Base-by-base conservation (phyloP, 202 grass and related monocot genomes). In the Schoenoplectus triqueter region DNA sequence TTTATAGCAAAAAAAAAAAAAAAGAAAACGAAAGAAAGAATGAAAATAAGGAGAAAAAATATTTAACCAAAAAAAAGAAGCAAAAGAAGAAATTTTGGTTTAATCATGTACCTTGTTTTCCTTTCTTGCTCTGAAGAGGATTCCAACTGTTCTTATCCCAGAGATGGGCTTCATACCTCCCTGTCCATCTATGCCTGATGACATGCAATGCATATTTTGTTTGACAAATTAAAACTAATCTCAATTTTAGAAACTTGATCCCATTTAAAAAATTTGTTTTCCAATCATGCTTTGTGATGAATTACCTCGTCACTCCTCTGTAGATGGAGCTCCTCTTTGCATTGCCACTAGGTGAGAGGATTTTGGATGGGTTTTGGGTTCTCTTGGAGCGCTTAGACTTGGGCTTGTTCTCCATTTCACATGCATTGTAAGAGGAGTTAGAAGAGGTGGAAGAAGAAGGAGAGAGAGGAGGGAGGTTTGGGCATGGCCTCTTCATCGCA, bases 121-220 rank as follows among this genome's bases (percentile, higher is more conserved):
- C 96, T 90, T 92, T 99, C 90, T 99, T 99, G 87, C 89, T 99
- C 3, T 91, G 91, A 64, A 91, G 15, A n/a, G 85, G 55, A 71
- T 85, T 86, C 91, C 88, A 89, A 81, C 88, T 96, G 20, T 99
- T 86, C 82, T 95, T 98, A 83, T 98, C 95, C 95, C 95, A 98
- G 45, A 98, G 85, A 86, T 98, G 95, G 10, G 92, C 96, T 86
- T 99, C 96, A 75, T 88, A 99, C 46, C 96, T 92, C 69, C 96
- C 95, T n/a, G 93, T 94, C 96, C 96, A 96, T 90, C 96, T 88
- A 66, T 98, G 95, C 91, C 95, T 98, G 69, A 81, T 67, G 13
- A 73, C 82, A 87, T 78, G 79, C 88, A 90, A 80, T 59, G 42
- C 61, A 57, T 92, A 80, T 31, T 31, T 31, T 31, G 31, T 81